Evolutionary conservation across 208 protist genomes (phyloP), one percentile per base, ranked within the genome.

Genomic region (Trypanosomatidae sp.): DNA sequence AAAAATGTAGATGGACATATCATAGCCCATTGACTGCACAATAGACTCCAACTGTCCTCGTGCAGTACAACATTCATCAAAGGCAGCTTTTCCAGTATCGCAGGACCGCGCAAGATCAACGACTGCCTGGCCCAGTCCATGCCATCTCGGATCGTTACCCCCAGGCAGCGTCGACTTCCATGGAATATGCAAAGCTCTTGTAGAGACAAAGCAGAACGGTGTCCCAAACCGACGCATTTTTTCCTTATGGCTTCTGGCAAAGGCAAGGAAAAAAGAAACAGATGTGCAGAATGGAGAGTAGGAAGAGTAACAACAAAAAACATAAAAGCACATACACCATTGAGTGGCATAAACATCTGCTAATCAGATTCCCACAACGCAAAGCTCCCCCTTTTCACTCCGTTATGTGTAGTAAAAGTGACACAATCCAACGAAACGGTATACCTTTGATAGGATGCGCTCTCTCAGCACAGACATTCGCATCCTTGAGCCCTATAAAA

Each of bases 1-100:
- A 82, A 97, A 97, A 62, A 94, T 91, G 72, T 85, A 96, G 13
- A 97, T 85, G 64, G 84, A 89, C 77, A 93, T 87, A 74, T 97
- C 91, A 71, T 95, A 95, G 2, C 93, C 93, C 58, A 87, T 69
- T 7, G 91, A 88, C 46, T 96, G 87, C 28, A 96, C 64, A 58
- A 96, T 74, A 19, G 62, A 85, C 78, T 97, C 90, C 3, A 97
- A 73, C 71, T 97, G 93, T 50, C 89, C 78, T 33, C 93, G 85
- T 6, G 87, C 90, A 7, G 84, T 77, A 55, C 79, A 83, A 62
- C 91, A 95, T 66, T 97, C 93, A 22, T 94, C 86, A 81, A 95
- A 96, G 5, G 93, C 91, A 46, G 59, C 79, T 66, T 85, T 83
- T 52, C 93, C 93, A 5, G 91, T 95, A 66, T 97, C 93, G 50